Evolutionary conservation across 306 rosid species (phyloP), one percentile per base, ranked within the genome.

Genomic region (Acacia crassicarpa): DNA sequence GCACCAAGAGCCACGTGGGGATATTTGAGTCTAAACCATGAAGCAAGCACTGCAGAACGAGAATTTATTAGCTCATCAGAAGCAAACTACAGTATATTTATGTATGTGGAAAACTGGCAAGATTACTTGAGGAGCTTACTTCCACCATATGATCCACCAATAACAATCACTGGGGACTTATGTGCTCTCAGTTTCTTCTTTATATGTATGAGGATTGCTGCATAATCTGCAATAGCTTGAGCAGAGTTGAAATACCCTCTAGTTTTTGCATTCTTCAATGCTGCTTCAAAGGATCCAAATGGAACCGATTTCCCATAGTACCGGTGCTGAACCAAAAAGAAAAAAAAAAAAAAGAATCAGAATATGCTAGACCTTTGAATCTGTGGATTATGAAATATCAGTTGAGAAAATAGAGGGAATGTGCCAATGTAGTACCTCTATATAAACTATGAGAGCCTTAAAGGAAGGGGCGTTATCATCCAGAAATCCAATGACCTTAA

Each of bases 71-170:
- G 33, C 73, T 78, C 11, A 8, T 75, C 20, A 8, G 1, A 33
- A 27, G 43, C 23, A 0, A 48, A 45, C 27, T 9, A 51, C 23
- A 65, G 35, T 14, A 13, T 7, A 38, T 20, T 2, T 69, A 14
- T 69, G 19, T 62, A 25, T 61, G 17, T 23, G 15, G 48, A 38
- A 13, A 9, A 23, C 62, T 44, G 1, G 2, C 32, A 38, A 54
- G 59, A 56, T 11, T 41, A 27, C 0, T 77, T 12, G 73, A 49
- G 73, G 13, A 4, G 87, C 88, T 81, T 30, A 89, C 95, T 89
- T 91, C 95, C 95, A 56, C 95, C 95, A 33, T 91, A 91, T 14
- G 95, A 91, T 63, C 85, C 95, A 53, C 95, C 95, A n/a, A 91
- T 44, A 4, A 91, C 92, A 78, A 91, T 88, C 49, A 89, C 87